Percentiles rank a stretch among this genome's conserved stretches.
Conservation (phyloP, 2,329 filamentous ascomycete genomes). For the Aureobasidium sp. region DNA sequence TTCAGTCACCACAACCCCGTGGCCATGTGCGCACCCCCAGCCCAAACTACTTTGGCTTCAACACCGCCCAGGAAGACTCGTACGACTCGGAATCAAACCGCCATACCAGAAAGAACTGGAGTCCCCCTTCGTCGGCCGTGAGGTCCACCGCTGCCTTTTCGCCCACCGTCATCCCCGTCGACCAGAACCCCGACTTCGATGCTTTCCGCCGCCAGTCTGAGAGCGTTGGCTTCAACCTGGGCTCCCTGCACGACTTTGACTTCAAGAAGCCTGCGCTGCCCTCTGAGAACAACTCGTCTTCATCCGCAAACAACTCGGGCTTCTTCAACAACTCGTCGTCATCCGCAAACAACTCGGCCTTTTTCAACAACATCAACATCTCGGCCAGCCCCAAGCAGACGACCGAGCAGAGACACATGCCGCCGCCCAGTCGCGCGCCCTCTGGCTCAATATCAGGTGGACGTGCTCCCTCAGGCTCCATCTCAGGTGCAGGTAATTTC, state of each 20-base stretch:
- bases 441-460: background rate
- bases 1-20: constrained; percentile 21
- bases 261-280: constrained; percentile 23
- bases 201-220: constrained; percentile 70
- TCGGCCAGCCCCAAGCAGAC: background rate
- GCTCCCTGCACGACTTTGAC: constrained; percentile 34
- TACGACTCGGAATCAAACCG: constrained; percentile 28
- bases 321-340: background rate
- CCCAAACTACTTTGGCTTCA: constrained; percentile 81
- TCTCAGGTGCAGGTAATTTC: constrained; percentile 7
- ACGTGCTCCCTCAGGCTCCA: background rate
- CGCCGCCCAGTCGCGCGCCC: background rate
- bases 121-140: constrained; percentile 62
- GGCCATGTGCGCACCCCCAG: constrained; percentile 43
- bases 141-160: constrained; percentile 62
- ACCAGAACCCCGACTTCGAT: constrained; percentile 76
- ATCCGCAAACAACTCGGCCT: background rate
- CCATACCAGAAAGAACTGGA: constrained; percentile 66
- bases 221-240: constrained; percentile 45
- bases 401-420: constrained; percentile 16
- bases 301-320: background rate
- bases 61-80: constrained; percentile 49
- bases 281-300: constrained; percentile 18
- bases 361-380: constrained; percentile 10
- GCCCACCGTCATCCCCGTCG: constrained; percentile 62